Percentiles rank a stretch among this genome's conserved stretches.
Conservation (phyloP, 2,329 filamentous ascomycete genomes). For the Phoma sp. region DNA sequence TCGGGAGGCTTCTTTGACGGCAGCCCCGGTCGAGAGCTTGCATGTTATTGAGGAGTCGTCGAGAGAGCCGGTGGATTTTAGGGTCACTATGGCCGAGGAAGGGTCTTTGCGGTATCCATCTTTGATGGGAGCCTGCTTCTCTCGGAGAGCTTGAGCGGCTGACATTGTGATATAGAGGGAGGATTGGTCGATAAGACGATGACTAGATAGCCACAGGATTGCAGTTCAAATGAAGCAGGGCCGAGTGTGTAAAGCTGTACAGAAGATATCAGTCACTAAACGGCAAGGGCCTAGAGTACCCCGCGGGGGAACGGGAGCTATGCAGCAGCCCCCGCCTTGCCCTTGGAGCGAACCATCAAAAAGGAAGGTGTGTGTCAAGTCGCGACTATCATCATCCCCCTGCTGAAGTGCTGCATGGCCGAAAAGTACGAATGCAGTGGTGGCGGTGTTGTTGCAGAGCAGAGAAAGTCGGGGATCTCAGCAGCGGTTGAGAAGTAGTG, state of each 20-base stretch:
- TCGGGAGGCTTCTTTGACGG: conserved; percentile 49
- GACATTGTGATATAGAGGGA: conserved; percentile 27
- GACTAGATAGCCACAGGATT: not conserved
- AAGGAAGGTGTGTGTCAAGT: conserved; percentile 3
- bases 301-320: conserved; percentile 27
- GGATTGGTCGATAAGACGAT: not conserved
- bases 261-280: not conserved
- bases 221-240: not conserved
- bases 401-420: not conserved
- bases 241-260: not conserved
- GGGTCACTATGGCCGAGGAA: conserved; percentile 54
- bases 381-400: not conserved
- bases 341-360: conserved; percentile 23
- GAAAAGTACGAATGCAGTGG: not conserved
- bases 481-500: not conserved
- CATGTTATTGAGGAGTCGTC: conserved; percentile 56
- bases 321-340: conserved; percentile 21
- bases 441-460: not conserved
- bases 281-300: conserved; percentile 12
- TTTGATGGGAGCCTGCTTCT: conserved; percentile 58
- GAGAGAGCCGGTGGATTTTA: conserved; percentile 54
- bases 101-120: conserved; percentile 54
- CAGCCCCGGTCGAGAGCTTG: conserved; percentile 53
- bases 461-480: not conserved
- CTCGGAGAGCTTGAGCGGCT: conserved; percentile 48